Conservation (phyloP, 2,329 filamentous ascomycete genomes). For the Penicillium sp. region DNA sequence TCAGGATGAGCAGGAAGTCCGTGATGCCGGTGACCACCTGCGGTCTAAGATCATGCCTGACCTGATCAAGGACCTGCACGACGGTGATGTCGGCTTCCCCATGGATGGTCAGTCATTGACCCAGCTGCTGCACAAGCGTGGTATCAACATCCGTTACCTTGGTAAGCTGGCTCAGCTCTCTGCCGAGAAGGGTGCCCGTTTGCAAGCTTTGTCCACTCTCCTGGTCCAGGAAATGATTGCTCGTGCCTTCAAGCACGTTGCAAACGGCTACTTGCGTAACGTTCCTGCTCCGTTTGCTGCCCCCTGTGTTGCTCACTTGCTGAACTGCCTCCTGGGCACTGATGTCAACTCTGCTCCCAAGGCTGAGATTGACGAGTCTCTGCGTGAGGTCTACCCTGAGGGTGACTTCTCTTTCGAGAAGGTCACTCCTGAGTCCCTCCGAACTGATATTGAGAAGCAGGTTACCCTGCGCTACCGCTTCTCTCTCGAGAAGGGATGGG, state of each 20-base stretch:
- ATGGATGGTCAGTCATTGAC: constrained; percentile 96
- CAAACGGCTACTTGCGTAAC: constrained; percentile 74
- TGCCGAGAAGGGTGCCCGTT: constrained; percentile 64
- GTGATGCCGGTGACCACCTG: constrained; percentile 77
- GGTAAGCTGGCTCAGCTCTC: constrained; percentile 75
- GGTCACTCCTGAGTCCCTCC: constrained; percentile 71
- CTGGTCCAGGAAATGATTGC: constrained; percentile 89
- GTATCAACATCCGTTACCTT: constrained; percentile 96
- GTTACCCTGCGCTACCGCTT: constrained; percentile 74
- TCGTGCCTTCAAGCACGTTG: constrained; percentile 92
- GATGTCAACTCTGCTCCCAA: constrained; percentile 74
- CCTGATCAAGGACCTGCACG: constrained; percentile 80
- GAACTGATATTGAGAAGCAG: constrained; percentile 68
- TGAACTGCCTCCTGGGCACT: constrained; percentile 87
- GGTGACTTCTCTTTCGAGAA: constrained; percentile 78
- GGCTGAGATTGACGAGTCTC: constrained; percentile 71
- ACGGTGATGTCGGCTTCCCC: constrained; percentile 93
- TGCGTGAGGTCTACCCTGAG: constrained; percentile 77
- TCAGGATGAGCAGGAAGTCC: constrained; percentile 84
- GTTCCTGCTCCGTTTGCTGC: constrained; percentile 78
- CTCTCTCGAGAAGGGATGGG: constrained; percentile 67
- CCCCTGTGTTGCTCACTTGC: constrained; percentile 76
- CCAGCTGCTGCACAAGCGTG: constrained; percentile 87
- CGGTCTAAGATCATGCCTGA: constrained; percentile 77
- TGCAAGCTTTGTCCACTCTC: constrained; percentile 75